Base-by-base conservation (phyloP, 768 basidiomycete genomes). In the Podaxis rugospora region DNA sequence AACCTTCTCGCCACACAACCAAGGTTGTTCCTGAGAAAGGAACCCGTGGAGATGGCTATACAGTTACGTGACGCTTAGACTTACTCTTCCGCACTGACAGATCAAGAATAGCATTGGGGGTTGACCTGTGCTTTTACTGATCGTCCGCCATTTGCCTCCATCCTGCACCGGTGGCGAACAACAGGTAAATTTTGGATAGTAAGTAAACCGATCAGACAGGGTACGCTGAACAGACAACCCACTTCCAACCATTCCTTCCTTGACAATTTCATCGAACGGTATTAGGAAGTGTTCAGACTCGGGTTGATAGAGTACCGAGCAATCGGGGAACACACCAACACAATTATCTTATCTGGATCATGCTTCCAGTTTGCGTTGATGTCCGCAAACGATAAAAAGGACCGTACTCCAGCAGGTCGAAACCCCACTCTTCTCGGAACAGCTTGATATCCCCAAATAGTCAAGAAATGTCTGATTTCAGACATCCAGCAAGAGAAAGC, bases 71-170 rank as follows among this genome's bases (percentile, higher is more conserved):
- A 10, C 4, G 32, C 6, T n/a, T 35, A 13, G 23, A 65, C 78
- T 66, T 67, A 88, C 86, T 66, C 79, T 73, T 42, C 87, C 87
- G 87, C 87, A 89, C 66, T 88, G 78, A 69, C 87, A 88, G 14
- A 89, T 66, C 14, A 86, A 87, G 63, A 84, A 77, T 37, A 86
- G 69, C 23, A 89, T 67, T 3, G 87, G 83, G 0, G 82, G 76
- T 55, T 78, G 83, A 0, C 80, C 80, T 5, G 82, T 78, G 5
- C 68, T 64, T 62, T 77, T 67, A 23, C 82, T 75, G 7, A 86
- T 72, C 86, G 32, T 80, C 70, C 11, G 83, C 75, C 85, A 88
- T 88, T 40, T 80, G 80, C 49, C 79, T 75, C 62, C 78, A 88
- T 62, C 84, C 57, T 59, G 25, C 16, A 10, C 4, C 4, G 13